Conservation (phyloP, 2,329 filamentous ascomycete genomes). For the Hirsutella minnesotensis region DNA sequence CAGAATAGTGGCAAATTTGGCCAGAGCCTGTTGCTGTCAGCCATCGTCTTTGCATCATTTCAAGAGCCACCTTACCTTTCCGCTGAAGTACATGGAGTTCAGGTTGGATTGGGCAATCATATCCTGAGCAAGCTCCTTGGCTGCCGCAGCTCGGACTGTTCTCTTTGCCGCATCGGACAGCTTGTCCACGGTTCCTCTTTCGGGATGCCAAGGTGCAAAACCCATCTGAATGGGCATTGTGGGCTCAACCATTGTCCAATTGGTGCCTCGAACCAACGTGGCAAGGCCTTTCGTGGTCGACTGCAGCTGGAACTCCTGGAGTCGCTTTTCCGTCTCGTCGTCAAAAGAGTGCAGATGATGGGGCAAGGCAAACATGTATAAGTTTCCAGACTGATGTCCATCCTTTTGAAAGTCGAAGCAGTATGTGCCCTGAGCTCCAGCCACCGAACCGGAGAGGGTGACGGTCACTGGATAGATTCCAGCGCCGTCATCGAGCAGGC, state of each 20-base stretch:
- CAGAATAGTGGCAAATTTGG: constrained; percentile 62
- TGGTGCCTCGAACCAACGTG: constrained; percentile 57
- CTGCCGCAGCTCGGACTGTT: constrained; percentile 49
- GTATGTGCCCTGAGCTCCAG: constrained; percentile 55
- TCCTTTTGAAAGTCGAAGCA: constrained; percentile 60
- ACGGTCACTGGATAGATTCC: constrained; percentile 62
- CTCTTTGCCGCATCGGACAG: constrained; percentile 44
- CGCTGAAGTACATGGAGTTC: constrained; percentile 87
- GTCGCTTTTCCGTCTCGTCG: constrained; percentile 33
- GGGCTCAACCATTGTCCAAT: constrained; percentile 67
- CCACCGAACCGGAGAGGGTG: constrained; percentile 49
- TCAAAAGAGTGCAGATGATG: constrained; percentile 77
- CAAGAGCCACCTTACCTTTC: constrained; percentile 45
- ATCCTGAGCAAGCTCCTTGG: constrained; percentile 64
- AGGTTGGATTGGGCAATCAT: constrained; percentile 62
- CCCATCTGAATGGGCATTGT: constrained; percentile 62
- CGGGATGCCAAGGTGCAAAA: constrained; percentile 66
- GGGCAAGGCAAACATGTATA: constrained; percentile 80
- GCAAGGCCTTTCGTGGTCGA: constrained; percentile 80
- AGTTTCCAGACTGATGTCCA: constrained; percentile 44
- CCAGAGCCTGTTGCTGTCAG: constrained; percentile 42
- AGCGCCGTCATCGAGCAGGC: constrained; percentile 60
- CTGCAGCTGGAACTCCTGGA: constrained; percentile 49
- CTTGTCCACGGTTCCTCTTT: constrained; percentile 29
- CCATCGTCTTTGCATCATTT: not conserved